These are phyloP conservation scores for Alternaria sp. DNA, from an alignment of 2,329 filamentous ascomycete species.

Conservation along the genomic window DNA sequence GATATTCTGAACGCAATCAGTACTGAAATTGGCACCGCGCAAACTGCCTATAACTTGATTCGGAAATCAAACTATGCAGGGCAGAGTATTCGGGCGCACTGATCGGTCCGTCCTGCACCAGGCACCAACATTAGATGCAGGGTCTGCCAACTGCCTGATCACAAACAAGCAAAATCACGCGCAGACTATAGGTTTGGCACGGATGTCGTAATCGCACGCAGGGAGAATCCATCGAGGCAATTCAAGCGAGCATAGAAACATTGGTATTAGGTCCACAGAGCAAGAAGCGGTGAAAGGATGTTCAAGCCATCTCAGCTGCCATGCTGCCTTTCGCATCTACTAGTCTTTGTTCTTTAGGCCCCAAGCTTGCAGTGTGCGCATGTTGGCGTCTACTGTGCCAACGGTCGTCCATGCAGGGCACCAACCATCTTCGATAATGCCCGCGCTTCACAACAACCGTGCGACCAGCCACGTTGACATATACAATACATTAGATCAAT, in stretches of 20 bases:
- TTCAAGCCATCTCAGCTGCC: background rate
- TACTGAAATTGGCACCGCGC: background rate
- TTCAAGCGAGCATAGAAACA: background rate
- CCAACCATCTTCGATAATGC: background rate
- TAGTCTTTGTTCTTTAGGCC: background rate
- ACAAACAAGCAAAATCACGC: background rate
- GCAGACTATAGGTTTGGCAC: background rate
- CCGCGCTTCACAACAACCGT: slow-evolving; percentile 7
- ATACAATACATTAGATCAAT: background rate
- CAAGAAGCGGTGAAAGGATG: background rate
- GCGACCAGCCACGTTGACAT: background rate
- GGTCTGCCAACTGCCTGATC: background rate
- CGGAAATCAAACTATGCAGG: slow-evolving; percentile 9
- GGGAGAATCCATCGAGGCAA: background rate
- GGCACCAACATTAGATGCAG: slow-evolving; percentile 15
- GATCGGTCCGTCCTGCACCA: slow-evolving; percentile 19
- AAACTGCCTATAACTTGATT: background rate
- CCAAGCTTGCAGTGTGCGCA: background rate
- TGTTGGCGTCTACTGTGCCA: slow-evolving; percentile 1
- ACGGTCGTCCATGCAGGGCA: slow-evolving; percentile 1
- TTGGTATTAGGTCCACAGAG: background rate
- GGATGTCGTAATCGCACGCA: background rate
- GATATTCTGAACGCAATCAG: background rate
- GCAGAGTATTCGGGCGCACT: slow-evolving; percentile 20
- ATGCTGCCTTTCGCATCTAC: background rate